Evolutionary conservation across 1,284 basidiomycete species (phyloP), one percentile per base, ranked within the genome.

Genomic region (Schizophyllum commune): DNA sequence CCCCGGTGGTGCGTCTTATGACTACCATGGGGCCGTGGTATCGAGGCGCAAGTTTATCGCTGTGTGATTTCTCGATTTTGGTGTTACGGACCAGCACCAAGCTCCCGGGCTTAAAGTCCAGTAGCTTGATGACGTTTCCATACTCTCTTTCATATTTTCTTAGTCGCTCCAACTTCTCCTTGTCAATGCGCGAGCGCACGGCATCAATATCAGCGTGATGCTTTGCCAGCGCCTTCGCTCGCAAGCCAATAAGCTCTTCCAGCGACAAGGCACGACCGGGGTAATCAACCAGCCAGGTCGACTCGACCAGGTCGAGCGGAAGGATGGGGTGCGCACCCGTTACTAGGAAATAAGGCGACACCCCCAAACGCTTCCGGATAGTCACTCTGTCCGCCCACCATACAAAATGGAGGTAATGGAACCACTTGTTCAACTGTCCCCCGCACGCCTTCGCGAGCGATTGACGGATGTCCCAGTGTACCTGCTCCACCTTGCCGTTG

Each of bases 281-380:
- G 0, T 67, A 39, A 0, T 69, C 70, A 0, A 69, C 53, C 0
- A 77, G 68, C 51, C 69, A 80, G 0, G 73, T 79, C 0, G 77
- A 77, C 65, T 80, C 72, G 0, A 66, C 59, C 8, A 80, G 64
- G 55, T 80, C 74, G 11, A 79, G 68, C 0, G 76, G 77, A 5
- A 80, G 65, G 1, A 77, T 57, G 0, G n/a, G n/a, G n/a, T n/a
- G n/a, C n/a, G n/a, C n/a, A n/a, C n/a, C n/a, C n/a, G n/a, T n/a
- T n/a, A n/a, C 70, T 8, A 70, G 68, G 60, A 71, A 79, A 58
- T 74, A 79, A 0, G 77, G 77, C 0, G 58, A 60, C 52, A 58
- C 58, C 4, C 61, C 61, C 56, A 62, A 58, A 32, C 55, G 34
- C 53, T 34, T 33, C 17, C 61, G 58, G 5, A 58, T 52, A 17